Evolutionary conservation across 441 rosid species (phyloP).

Genomic region (Raphanus hybrid): DNA sequence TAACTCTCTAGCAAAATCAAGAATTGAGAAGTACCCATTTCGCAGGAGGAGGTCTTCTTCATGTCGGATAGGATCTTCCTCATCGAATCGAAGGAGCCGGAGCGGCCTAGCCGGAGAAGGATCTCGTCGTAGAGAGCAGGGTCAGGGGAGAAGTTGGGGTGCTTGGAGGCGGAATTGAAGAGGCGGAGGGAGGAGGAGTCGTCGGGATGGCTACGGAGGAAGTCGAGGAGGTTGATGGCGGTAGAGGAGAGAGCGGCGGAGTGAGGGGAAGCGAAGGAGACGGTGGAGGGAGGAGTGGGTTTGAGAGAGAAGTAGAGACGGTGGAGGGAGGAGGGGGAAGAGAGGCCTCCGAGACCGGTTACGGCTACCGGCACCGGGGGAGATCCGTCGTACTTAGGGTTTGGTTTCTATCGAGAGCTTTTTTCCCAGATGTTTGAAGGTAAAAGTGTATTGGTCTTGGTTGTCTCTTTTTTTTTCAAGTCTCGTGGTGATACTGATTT

Average conservation of each 20-base stretch:
- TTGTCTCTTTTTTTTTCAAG: too few relatives aligned
- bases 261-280: too few relatives aligned
- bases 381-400: too few relatives aligned
- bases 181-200: slow-evolving; percentile 75
- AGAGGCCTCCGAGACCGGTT: too few relatives aligned
- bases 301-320: slow-evolving; percentile 39
- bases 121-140: slow-evolving; percentile 63
- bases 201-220: slow-evolving; percentile 74
- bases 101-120: slow-evolving; percentile 70
- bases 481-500: too few relatives aligned
- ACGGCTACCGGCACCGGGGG: too few relatives aligned
- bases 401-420: too few relatives aligned
- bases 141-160: slow-evolving; percentile 71
- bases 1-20: slow-evolving; percentile 64
- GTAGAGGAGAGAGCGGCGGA: slow-evolving; percentile 49
- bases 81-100: slow-evolving; percentile 75
- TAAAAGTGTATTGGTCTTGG: too few relatives aligned
- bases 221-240: slow-evolving; percentile 76
- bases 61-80: slow-evolving; percentile 45
- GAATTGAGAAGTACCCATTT: slow-evolving; percentile 52
- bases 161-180: slow-evolving; percentile 71
- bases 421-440: too few relatives aligned
- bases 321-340: too few relatives aligned
- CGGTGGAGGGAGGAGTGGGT: slow-evolving; percentile 42
- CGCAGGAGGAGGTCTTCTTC: slow-evolving; percentile 51